Conservation (phyloP, 2,329 filamentous ascomycete species). For the Trichoderma breve region DNA sequence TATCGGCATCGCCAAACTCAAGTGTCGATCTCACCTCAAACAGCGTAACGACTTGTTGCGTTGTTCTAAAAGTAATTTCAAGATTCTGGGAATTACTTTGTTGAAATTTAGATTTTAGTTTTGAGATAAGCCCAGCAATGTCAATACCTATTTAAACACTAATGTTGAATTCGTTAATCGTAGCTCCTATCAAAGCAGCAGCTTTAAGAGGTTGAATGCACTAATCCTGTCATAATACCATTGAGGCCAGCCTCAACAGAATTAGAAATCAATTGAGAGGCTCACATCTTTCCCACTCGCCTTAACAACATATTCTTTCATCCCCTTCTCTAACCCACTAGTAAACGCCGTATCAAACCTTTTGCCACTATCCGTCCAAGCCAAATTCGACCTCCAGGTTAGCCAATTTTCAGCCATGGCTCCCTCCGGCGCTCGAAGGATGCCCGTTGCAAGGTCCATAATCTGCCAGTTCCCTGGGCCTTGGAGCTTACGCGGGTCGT, state of each 20-base stretch:
- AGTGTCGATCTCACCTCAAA: not conserved
- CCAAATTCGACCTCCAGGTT: conserved; percentile 43
- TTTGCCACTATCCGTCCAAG: conserved; percentile 35
- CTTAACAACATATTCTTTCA: conserved; percentile 38
- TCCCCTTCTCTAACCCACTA: conserved; percentile 37
- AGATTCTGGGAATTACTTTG: not conserved
- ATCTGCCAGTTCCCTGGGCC: conserved; percentile 35
- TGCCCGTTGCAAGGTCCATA: conserved; percentile 43
- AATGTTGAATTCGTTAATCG: not conserved
- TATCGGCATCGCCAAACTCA: not conserved
- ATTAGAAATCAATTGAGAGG: not conserved
- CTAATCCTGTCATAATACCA: not conserved
- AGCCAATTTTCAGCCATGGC: conserved; percentile 46
- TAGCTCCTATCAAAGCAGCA: not conserved
- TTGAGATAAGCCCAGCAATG: not conserved
- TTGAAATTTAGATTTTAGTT: not conserved
- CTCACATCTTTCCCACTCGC: conserved; percentile 34
- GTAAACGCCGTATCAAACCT: conserved; percentile 38
- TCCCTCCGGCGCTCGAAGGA: conserved; percentile 46
- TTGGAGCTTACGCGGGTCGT: conserved; percentile 28
- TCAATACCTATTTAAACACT: not conserved
- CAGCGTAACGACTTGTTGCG: not conserved
- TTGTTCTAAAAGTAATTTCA: not conserved
- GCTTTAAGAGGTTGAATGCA: not conserved
- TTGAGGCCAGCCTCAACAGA: not conserved